These are phyloP conservation scores for Umbilicus rupestris DNA, from an alignment of 164 flowering plant species.

Conservation along the genomic window DNA sequence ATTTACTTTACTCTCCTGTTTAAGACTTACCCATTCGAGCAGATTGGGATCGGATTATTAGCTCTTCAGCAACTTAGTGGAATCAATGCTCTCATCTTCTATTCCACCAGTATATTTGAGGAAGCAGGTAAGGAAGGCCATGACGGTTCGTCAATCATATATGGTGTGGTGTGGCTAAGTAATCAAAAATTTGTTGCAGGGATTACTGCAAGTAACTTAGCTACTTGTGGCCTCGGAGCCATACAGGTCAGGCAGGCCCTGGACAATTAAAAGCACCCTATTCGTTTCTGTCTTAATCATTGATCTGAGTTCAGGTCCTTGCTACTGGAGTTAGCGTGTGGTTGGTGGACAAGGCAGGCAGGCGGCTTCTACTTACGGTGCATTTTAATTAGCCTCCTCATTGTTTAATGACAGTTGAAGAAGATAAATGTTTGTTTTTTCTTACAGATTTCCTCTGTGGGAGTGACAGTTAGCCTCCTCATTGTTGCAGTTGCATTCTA, in stretches of 20 bases:
- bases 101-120: constrained; percentile 30
- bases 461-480: constrained; percentile 28
- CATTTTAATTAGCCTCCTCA: constrained; percentile 1
- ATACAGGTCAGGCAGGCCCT: constrained; percentile 22
- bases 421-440: neutral
- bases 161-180: neutral
- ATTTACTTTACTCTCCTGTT: neutral
- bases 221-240: constrained; percentile 30
- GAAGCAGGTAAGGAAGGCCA: constrained; percentile 24
- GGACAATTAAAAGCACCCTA: neutral
- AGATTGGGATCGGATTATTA: constrained; percentile 24
- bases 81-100: constrained; percentile 38
- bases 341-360: constrained; percentile 38
- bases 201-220: constrained; percentile 25
- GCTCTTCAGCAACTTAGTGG: constrained; percentile 35
- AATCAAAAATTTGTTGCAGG: constrained; percentile 16
- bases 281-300: neutral
- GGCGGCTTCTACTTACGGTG: constrained; percentile 37
- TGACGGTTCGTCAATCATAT: neutral
- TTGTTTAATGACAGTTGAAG: neutral
- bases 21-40: neutral
- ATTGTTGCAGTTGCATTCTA: constrained; percentile 35
- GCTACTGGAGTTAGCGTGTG: constrained; percentile 32
- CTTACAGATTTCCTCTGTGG: constrained; percentile 26
- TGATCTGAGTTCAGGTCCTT: constrained; percentile 16